These are phyloP conservation scores for Boletus sp. DNA, from an alignment of 768 basidiomycete genomes.

Conservation along the genomic window DNA sequence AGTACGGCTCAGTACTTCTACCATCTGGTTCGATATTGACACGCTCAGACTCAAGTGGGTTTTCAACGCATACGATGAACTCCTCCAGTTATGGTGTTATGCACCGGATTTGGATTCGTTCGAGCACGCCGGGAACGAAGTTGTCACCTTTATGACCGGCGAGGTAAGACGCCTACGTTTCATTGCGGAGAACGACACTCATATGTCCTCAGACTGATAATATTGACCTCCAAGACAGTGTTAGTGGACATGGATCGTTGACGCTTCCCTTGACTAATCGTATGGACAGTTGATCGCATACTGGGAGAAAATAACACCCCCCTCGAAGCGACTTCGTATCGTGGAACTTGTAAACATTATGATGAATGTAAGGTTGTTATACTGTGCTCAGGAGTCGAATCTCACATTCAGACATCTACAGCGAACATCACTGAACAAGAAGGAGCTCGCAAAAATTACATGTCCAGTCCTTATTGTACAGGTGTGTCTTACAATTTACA, in stretches of 20 bases:
- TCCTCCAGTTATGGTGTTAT: conserved; percentile 60
- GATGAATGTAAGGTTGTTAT: conserved; percentile 50
- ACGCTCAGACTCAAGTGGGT: conserved; percentile 52
- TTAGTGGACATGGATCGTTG: conserved; percentile 33
- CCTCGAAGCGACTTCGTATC: conserved; percentile 48
- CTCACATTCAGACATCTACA: conserved; percentile 24
- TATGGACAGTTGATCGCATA: conserved; percentile 55
- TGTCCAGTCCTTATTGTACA: conserved; percentile 71
- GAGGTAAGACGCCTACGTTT: conserved; percentile 41
- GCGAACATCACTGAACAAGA: conserved; percentile 53
- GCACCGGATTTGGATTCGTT: conserved; percentile 65
- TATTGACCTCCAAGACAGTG: conserved; percentile 62
- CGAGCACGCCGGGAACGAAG: conserved; percentile 64
- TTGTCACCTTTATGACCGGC: conserved; percentile 53
- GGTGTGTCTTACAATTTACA: conserved; percentile 35
- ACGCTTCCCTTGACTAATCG: conserved; percentile 7
- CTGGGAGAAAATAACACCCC: conserved; percentile 60
- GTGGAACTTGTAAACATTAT: conserved; percentile 55
- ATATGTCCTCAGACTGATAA: conserved; percentile 29
- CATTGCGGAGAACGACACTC: neutral
- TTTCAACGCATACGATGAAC: conserved; percentile 61
- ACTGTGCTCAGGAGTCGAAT: neutral
- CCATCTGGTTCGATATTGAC: conserved; percentile 1
- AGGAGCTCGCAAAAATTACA: conserved; percentile 50
- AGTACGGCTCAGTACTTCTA: conserved; percentile 43